Conservation (phyloP, 192 early-diverging fungal species). For the Umbelopsis ramanniana region DNA sequence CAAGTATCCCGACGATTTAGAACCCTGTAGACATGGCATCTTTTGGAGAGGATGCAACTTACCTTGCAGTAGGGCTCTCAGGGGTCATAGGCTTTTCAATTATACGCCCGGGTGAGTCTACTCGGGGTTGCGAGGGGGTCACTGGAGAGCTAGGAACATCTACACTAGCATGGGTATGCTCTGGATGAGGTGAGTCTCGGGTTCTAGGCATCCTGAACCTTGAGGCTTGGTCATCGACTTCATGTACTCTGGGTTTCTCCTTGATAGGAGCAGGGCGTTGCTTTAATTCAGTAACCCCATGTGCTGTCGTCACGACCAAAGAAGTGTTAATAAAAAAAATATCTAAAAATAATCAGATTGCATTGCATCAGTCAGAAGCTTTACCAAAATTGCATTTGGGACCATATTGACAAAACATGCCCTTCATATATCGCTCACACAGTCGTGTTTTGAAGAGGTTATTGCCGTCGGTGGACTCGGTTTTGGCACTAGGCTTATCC, state of each 20-base stretch:
- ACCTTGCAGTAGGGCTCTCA: too few species aligned
- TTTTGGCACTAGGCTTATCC: not conserved
- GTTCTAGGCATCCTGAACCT: not conserved
- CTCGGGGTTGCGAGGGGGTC: not conserved
- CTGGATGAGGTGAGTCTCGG: not conserved
- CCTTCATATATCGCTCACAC: constrained; percentile 82
- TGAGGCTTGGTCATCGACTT: not conserved
- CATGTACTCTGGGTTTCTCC: not conserved
- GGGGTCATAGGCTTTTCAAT: too few species aligned
- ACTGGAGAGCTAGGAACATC: not conserved
- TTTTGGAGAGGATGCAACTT: too few species aligned
- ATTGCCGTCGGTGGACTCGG: constrained; percentile 49
- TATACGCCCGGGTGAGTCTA: not conserved
- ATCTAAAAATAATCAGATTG: too few species aligned
- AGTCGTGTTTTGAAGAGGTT: constrained; percentile 82
- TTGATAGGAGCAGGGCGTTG: constrained; percentile 21
- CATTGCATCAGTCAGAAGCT: constrained; percentile 42
- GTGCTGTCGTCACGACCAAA: constrained; percentile 19
- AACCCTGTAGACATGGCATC: too few species aligned
- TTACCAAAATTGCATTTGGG: constrained; percentile 83
- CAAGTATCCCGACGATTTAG: not conserved
- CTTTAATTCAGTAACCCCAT: constrained; percentile 36
- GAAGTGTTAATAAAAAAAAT: too few species aligned
- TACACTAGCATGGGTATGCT: not conserved
- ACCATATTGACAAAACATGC: constrained; percentile 82